Evolutionary conservation across 768 basidiomycete genomes (phyloP), one percentile per base, ranked within the genome.

Genomic region (Wakefieldia striispora): DNA sequence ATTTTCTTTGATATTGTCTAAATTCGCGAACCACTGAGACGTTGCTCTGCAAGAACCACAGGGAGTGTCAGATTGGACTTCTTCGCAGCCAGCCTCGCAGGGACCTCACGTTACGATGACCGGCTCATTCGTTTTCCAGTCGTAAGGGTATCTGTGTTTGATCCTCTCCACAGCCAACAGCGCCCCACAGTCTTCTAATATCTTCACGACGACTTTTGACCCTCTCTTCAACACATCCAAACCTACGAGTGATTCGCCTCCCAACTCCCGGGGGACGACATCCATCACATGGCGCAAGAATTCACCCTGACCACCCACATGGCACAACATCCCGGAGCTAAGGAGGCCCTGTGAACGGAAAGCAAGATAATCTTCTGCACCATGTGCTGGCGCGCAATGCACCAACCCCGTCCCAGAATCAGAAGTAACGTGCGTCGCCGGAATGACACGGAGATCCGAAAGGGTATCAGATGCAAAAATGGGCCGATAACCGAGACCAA

Each of bases 21-120:
- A 71, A 62, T 95, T 90, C 4, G 95, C 93, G 63, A 99, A 99
- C 95, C 95, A 99, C 58, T 98, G 95, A 0, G 90, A 91, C 2
- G 95, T 97, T 0, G 94, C 91, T 14, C 91, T 91, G 55, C 6
- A 43, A 26, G 11, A 41, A 34, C 11, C 7, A 24, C 16, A 19
- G 3, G 23, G 6, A 16, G 17, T 62, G n/a, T n/a, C 41, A 56
- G 47, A 26, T 41, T 3, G 26, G 9, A 3, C 11, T 27, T 24
- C 31, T 43, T 16, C 31, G 14, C 4, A 4, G 3, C 26, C 10
- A 21, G 33, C 23, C 24, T 21, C 20, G n/a, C 17, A 9, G 7
- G 13, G 34, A 31, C 67, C 84, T 54, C 61, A 94, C 91, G 86
- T 86, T 54, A 92, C 80, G 58, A 98, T 95, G 61, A 97, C 84